Percentiles rank a stretch among this genome's conserved stretches.
Evolutionary conservation across 176 grass and related monocot genomes (phyloP).

Genomic region (Carex pumila): DNA sequence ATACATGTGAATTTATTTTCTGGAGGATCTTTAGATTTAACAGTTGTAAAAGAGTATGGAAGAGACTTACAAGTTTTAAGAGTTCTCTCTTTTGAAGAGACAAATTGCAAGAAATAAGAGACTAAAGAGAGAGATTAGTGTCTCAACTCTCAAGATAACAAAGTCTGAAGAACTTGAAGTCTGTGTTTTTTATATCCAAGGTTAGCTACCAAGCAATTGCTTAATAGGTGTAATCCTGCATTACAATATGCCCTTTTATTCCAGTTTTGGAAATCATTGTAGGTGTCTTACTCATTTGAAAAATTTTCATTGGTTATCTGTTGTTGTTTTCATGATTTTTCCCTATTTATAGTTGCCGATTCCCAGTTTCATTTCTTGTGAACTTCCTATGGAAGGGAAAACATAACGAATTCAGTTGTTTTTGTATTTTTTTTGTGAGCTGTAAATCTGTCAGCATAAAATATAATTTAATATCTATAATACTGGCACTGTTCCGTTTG

Average conservation of each 20-base stretch:
- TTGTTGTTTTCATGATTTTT: not conserved
- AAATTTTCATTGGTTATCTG: not conserved
- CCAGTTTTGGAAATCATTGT: not conserved
- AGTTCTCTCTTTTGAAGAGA: constrained; percentile 81
- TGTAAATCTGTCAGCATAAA: not conserved
- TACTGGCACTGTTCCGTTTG: not conserved
- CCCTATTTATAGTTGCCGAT: not conserved
- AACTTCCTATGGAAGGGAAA: not conserved
- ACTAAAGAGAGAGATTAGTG: constrained; percentile 46
- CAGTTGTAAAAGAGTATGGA: constrained; percentile 79
- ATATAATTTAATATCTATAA: not conserved
- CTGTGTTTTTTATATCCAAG: constrained; percentile 55
- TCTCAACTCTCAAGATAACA: constrained; percentile 42
- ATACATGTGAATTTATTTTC: constrained; percentile 35
- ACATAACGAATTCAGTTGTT: not conserved
- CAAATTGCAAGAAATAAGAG: constrained; percentile 52
- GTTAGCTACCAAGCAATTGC: constrained; percentile 81
- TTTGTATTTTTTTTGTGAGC: not conserved
- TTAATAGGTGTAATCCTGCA: constrained; percentile 11
- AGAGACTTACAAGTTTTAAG: constrained; percentile 64
- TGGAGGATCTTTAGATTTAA: constrained; percentile 50
- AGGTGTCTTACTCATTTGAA: not conserved
- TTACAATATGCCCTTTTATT: constrained; percentile 7
- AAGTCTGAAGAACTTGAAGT: constrained; percentile 71
- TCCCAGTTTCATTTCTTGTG: not conserved